phyloP scores from a whole-genome alignment of 768 basidiomycete genomes.

The Leucocoprinus sp. region DNA sequence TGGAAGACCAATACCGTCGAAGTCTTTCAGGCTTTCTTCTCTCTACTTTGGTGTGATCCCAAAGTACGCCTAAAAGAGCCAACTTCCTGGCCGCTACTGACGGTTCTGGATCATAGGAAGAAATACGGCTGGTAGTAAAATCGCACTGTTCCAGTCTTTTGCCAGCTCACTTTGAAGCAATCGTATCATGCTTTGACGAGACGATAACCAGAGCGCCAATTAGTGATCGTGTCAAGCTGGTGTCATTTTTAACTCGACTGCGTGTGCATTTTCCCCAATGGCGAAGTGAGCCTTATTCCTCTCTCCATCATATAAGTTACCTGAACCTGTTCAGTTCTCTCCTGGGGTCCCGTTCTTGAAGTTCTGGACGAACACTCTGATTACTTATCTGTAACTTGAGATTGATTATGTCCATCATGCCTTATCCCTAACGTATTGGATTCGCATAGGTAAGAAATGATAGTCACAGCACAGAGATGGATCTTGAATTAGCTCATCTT shows the following conservation, averaged over 20 bases:
- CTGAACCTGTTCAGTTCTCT: conserved; percentile 37
- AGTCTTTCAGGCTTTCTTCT: conserved; percentile 55
- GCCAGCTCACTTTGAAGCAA: conserved; percentile 56
- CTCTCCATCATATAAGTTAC: background rate
- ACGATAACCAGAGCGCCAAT: conserved; percentile 46
- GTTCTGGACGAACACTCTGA: conserved; percentile 34
- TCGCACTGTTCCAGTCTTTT: conserved; percentile 54
- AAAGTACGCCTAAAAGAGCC: conserved; percentile 30
- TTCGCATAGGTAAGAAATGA: background rate
- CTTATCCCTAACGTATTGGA: background rate
- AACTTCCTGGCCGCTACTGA: background rate
- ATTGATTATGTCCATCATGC: no score
- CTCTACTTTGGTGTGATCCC: conserved; percentile 54
- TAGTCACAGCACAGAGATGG: conserved; percentile 15
- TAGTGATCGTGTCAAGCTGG: conserved; percentile 46
- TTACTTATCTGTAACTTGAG: conserved; percentile 29
- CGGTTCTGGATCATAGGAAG: conserved; percentile 42
- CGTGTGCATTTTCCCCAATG: conserved; percentile 61
- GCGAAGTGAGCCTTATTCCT: conserved; percentile 38
- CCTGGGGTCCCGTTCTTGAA: conserved; percentile 57
- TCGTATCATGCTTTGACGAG: conserved; percentile 63
- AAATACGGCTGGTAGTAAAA: conserved; percentile 51
- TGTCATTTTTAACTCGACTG: conserved; percentile 59
- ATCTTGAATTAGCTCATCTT: conserved; percentile 40
- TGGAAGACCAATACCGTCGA: conserved; percentile 57